Percentiles rank a stretch among this genome's conserved stretches.
phyloP scores from a whole-genome alignment of 2,329 filamentous ascomycete species.

The Xylariaceae sp. region DNA sequence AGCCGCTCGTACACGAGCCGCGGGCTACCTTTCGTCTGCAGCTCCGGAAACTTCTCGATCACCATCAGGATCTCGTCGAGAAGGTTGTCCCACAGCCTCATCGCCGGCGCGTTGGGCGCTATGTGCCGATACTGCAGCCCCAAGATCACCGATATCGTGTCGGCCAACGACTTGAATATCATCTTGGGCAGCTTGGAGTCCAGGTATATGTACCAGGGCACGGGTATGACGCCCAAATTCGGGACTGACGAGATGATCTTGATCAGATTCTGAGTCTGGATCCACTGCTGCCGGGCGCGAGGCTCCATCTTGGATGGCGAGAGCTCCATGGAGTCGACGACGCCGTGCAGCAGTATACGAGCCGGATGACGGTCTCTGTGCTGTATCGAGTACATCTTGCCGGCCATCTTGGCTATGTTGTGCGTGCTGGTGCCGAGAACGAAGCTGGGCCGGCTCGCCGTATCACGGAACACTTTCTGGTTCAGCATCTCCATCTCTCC shows the following conservation, averaged over 20 bases:
- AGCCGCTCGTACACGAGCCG: constrained; percentile 52
- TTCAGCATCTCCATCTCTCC: constrained; percentile 78
- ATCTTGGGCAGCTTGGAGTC: constrained; percentile 73
- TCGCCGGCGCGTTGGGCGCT: constrained; percentile 59
- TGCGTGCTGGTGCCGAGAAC: constrained; percentile 61
- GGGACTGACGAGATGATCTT: constrained; percentile 58
- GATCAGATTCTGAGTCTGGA: constrained; percentile 49
- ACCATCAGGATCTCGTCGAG: constrained; percentile 70
- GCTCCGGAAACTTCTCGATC: constrained; percentile 68
- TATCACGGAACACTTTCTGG: constrained; percentile 61
- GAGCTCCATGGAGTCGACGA: too few relatives aligned
- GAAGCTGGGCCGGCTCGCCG: constrained; percentile 63
- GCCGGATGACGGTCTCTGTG: constrained; percentile 31
- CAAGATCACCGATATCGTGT: constrained; percentile 74
- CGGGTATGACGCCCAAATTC: constrained; percentile 54
- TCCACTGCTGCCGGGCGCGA: constrained; percentile 5
- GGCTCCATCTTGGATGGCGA: too few relatives aligned
- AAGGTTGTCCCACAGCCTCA: constrained; percentile 62
- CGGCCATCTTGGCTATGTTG: constrained; percentile 15
- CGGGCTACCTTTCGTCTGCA: constrained; percentile 46
- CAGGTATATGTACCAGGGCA: constrained; percentile 58
- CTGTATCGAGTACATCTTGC: constrained; percentile 33
- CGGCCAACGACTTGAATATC: constrained; percentile 69
- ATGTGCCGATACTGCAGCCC: constrained; percentile 71
- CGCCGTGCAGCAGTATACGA: constrained; percentile 10